Evolutionary conservation across 2,329 filamentous ascomycete species (phyloP).

Genomic region (Aspergillus sp.): DNA sequence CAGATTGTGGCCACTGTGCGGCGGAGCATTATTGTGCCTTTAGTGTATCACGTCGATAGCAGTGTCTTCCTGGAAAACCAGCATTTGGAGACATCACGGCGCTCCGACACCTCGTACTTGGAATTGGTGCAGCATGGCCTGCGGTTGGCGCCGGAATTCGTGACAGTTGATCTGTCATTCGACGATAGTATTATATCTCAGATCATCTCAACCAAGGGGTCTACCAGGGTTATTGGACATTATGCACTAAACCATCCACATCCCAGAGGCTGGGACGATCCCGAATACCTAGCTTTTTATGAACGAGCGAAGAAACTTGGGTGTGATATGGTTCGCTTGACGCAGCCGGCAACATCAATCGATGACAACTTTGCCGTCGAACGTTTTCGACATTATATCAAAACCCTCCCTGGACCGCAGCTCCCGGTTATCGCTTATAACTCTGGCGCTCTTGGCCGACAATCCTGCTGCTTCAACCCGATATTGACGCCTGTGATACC

Average conservation of each 20-base stretch:
- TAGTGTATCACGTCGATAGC: slow-evolving; percentile 55
- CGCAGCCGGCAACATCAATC: slow-evolving; percentile 56
- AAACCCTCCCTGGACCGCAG: slow-evolving; percentile 42
- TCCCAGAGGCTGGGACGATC: slow-evolving; percentile 56
- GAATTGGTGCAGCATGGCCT: slow-evolving; percentile 61
- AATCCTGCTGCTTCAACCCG: slow-evolving; percentile 66
- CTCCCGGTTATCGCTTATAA: slow-evolving; percentile 65
- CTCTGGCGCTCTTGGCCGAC: slow-evolving; percentile 61
- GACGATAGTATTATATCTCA: slow-evolving; percentile 53
- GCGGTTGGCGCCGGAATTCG: slow-evolving; percentile 62
- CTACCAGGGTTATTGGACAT: slow-evolving; percentile 63
- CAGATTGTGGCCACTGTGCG: slow-evolving; percentile 61
- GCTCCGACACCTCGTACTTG: slow-evolving; percentile 48
- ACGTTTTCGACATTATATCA: slow-evolving; percentile 54
- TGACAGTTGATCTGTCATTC: slow-evolving; percentile 62
- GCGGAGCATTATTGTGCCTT: slow-evolving; percentile 61
- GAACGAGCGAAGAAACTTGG: slow-evolving; percentile 57
- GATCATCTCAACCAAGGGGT: slow-evolving; percentile 53
- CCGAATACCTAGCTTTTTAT: slow-evolving; percentile 58
- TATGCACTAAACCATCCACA: slow-evolving; percentile 46
- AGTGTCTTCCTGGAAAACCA: slow-evolving; percentile 23
- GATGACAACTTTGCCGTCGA: slow-evolving; percentile 64
- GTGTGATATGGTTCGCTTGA: slow-evolving; percentile 64
- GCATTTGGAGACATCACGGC: slow-evolving; percentile 24
- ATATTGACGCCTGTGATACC: slow-evolving; percentile 63